These are phyloP conservation scores for Tolypocladium guangdongense DNA, from an alignment of 2,329 filamentous ascomycete genomes.

Conservation along the genomic window DNA sequence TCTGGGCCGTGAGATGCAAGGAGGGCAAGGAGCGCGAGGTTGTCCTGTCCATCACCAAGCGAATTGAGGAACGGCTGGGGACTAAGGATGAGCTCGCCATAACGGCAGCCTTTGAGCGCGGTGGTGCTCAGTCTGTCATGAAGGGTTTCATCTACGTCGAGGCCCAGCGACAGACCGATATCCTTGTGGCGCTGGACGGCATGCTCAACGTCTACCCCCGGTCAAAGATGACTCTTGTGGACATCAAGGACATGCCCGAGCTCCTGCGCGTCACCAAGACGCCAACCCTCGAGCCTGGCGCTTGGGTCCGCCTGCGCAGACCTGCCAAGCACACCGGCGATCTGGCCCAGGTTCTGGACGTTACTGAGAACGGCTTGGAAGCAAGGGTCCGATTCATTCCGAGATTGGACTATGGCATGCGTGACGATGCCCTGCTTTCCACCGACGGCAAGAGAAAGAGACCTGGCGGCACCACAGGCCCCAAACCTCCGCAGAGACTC, in stretches of 20 bases:
- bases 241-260: slow-evolving; percentile 96
- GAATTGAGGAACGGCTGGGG: slow-evolving; percentile 67
- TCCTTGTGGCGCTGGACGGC: slow-evolving; percentile 70
- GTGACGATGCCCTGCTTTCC: slow-evolving; percentile 54
- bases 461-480: slow-evolving; percentile 42
- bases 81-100: slow-evolving; percentile 76
- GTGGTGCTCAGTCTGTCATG: slow-evolving; percentile 67
- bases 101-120: slow-evolving; percentile 85
- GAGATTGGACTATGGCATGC: slow-evolving; percentile 79
- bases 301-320: slow-evolving; percentile 81
- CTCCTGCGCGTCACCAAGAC: slow-evolving; percentile 84
- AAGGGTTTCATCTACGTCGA: slow-evolving; percentile 94
- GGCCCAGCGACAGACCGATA: slow-evolving; percentile 76
- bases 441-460: slow-evolving; percentile 73
- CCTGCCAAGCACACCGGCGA: slow-evolving; percentile 77
- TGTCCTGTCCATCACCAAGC: slow-evolving; percentile 77
- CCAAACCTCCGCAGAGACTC: slow-evolving; percentile 73
- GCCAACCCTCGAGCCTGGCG: slow-evolving; percentile 71
- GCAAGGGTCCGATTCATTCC: slow-evolving; percentile 82
- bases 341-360: slow-evolving; percentile 82
- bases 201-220: slow-evolving; percentile 85
- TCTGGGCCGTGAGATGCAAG: slow-evolving; percentile 89
- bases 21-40: slow-evolving; percentile 93
- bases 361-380: slow-evolving; percentile 86
- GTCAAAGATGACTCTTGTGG: slow-evolving; percentile 75